A percentile compares a stretch with the other conserved stretches of the same genome.
Conservation (phyloP, 148 eudicot genomes). For the Rhododendron mucronatum region DNA sequence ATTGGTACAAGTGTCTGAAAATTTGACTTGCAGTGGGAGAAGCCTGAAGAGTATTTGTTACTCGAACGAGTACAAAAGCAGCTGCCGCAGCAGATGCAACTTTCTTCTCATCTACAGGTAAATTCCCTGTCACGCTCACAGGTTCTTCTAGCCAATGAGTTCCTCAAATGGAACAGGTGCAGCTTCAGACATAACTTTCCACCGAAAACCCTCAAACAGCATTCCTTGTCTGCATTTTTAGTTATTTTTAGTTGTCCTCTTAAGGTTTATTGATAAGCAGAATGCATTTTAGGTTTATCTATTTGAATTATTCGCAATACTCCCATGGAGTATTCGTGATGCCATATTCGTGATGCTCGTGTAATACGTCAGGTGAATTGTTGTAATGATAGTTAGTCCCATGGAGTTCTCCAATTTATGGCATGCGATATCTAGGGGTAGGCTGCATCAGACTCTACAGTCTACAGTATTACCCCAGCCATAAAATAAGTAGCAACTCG, state of each 20-base stretch:
- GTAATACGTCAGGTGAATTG: neutral
- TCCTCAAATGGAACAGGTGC: constrained; percentile 24
- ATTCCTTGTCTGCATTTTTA: neutral
- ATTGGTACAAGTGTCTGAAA: constrained; percentile 7
- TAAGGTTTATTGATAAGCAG: neutral
- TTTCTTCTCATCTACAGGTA: constrained; percentile 16
- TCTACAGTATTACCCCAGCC: neutral
- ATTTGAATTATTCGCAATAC: neutral
- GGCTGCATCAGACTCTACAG: neutral
- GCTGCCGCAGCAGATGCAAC: constrained; percentile 22
- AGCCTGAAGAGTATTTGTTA: constrained; percentile 61
- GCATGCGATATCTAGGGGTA: neutral
- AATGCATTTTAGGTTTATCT: neutral
- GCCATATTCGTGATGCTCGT: neutral
- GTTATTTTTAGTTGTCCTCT: neutral
- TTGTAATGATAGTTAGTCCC: neutral
- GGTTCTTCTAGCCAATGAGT: constrained; percentile 25
- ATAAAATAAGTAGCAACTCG: neutral
- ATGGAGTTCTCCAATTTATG: neutral
- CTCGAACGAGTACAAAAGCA: constrained; percentile 43
- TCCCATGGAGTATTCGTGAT: neutral
- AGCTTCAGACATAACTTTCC: constrained; percentile 17
- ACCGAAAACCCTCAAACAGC: constrained; percentile 3
- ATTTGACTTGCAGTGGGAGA: constrained; percentile 61
- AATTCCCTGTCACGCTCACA: constrained; percentile 16